phyloP scores from a whole-genome alignment of 2,329 filamentous ascomycete genomes.

The Penicillium sp. region DNA sequence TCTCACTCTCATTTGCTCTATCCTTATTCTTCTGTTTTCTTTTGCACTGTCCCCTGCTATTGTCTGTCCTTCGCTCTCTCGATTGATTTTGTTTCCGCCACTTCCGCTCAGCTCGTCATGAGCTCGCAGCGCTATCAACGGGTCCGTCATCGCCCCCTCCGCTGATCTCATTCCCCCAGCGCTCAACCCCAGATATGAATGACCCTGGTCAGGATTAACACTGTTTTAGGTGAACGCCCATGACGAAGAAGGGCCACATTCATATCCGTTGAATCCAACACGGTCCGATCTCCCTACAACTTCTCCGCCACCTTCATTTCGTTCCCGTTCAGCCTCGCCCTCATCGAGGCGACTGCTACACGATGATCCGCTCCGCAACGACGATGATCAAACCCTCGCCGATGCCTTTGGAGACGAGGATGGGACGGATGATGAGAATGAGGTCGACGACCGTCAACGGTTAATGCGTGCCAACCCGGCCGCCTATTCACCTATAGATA shows the following conservation, averaged over 20 bases:
- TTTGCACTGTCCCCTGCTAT: slow-evolving; percentile 13
- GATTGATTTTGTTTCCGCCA: slow-evolving; percentile 17
- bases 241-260: slow-evolving; percentile 36
- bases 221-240: slow-evolving; percentile 40
- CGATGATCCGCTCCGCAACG: slow-evolving; percentile 46
- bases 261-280: slow-evolving; percentile 29
- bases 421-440: slow-evolving; percentile 62
- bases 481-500: slow-evolving; percentile 27
- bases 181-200: slow-evolving; percentile 11
- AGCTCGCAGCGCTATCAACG: slow-evolving; percentile 47
- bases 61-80: slow-evolving; percentile 11
- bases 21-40: slow-evolving; percentile 10
- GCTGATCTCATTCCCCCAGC: slow-evolving; percentile 16
- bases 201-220: neutral
- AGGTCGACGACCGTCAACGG: slow-evolving; percentile 75
- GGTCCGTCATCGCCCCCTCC: slow-evolving; percentile 32
- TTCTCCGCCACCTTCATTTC: slow-evolving; percentile 68
- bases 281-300: slow-evolving; percentile 30
- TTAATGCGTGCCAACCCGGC: slow-evolving; percentile 64
- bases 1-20: slow-evolving; percentile 12
- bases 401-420: slow-evolving; percentile 87
- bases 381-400: slow-evolving; percentile 73
- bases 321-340: slow-evolving; percentile 70
- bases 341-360: slow-evolving; percentile 49
- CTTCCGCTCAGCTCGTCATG: slow-evolving; percentile 41